Base-by-base conservation (phyloP, 2,329 filamentous ascomycete species). In the Talaromyces sp. region DNA sequence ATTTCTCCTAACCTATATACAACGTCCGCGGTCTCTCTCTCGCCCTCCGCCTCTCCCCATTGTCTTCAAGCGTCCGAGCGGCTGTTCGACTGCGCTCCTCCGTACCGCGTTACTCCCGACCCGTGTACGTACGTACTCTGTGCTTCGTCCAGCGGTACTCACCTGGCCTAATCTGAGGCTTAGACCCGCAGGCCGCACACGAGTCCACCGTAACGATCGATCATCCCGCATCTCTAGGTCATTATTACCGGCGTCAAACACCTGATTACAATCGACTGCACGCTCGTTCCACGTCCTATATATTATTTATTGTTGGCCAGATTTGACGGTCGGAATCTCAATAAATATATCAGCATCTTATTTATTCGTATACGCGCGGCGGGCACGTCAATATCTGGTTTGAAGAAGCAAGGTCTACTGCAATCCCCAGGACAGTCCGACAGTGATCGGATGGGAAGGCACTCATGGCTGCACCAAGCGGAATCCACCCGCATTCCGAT, bases 401-500 rank as follows among this genome's bases (percentile, higher is more conserved):
- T 13, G 16, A 49, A n/a, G 27, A 63, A 57, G 22, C 22, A 50
- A 49, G 13, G 47, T 31, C 47, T 60, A 11, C 49, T 39, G 60
- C 35, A 24, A 22, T 31, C 35, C 37, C 14, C 33, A 62, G 60
- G 60, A 43, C 47, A 61, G 19, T 19, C 47, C 59, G 63, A 59
- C 52, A 60, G 60, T 66, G 68, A 61, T 74, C 75, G 73, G 66
- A 78, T 78, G 76, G 77, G 73, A 78, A 69, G 71, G 67, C 71
- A 70, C 73, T 66, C 68, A 79, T 81, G 79, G 77, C 79, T 72
- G 73, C 75, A 73, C 74, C 78, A 68, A 80, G 80, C 75, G 79
- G 80, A 75, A 76, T 79, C 70, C 84, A 82, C 70, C 76, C 81
- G 71, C 78, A 82, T 70, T 80, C 80, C 66, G 84, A 86, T 63